Evolutionary conservation across 2,329 filamentous ascomycete species (phyloP), one percentile per base, ranked within the genome.

Genomic region (Penicillium sp.): DNA sequence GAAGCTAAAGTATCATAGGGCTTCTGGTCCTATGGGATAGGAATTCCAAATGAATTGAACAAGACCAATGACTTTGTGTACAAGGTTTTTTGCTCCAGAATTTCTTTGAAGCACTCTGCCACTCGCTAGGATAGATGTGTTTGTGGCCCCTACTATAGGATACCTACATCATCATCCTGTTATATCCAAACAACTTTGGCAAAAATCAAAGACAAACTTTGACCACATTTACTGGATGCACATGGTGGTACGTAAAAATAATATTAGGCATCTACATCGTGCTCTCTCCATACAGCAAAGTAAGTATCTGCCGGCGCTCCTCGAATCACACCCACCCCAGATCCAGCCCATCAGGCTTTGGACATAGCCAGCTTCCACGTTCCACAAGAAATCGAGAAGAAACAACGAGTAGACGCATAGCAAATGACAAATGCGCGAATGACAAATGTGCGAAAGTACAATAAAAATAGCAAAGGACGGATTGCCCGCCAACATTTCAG

Each of bases 1-100:
- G 27, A 13, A 12, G 28, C 32, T 61, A 37, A 58, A 62, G 29
- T 39, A 47, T 29, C 52, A 59, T 32, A 56, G 3, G 20, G 20
- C 37, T 24, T 23, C 6, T 27, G 6, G 20, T 38, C 3, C 35
- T 23, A 7, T 12, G 6, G 7, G n/a, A 23, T 12, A 18, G 15
- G 15, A 38, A 3, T 20, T 38, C 3, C 13, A 20, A 6, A 13
- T 12, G 9, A 20, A n/a, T 39, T 23, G 3, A 6, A 39, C 10
- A 10, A 25, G 4, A n/a, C 13, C 12, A 39, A 24, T 35, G 37
- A 39, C 20, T 9, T 39, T 23, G 24, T 25, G 20, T 25, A n/a
- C 2, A 24, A 25, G n/a, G 4, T 9, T 13, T 9, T n/a, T 25
- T 39, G 20, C 4, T 3, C 20, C 6, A 4, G 37, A 5, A 3